Evolutionary conservation across 163 green algal genomes (phyloP), one percentile per base, ranked within the genome.

Genomic region (Chlorella variabilis): DNA sequence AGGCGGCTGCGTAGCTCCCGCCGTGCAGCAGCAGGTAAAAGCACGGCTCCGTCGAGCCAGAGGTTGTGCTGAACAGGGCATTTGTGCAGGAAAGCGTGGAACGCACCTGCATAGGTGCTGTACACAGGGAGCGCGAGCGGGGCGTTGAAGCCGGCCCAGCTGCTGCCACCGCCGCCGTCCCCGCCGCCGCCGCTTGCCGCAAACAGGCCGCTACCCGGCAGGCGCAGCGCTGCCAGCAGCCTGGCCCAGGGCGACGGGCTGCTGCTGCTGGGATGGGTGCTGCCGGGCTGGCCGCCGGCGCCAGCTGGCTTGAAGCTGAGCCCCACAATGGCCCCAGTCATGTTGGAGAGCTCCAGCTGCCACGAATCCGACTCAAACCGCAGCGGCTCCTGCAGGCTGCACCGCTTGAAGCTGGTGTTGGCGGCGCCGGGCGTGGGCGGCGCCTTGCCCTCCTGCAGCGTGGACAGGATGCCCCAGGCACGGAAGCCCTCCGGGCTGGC

Each of bases 81-180:
- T 54, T 11, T 54, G 45, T 54, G 45, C 45, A 54, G n/a, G n/a
- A n/a, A 36, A 2, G 20, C 68, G 6, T 31, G 17, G 25, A 3
- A 75, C 17, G 38, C 38, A 54, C 71, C 31, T 45, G 56, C 83
- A 75, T 86, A 89, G 11, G 77, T 84, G 75, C 71, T 84, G 69
- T 90, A 90, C 34, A 87, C 38, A 2, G 83, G 63, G n/a, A 81
- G 59, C 5, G 63, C 77, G 68, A 87, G 59, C 1, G 81, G 77
- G 25, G 77, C 36, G 38, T 84, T 27, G 8, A 49, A 31, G 77
- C 33, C 66, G 36, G 84, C 75, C 75, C 75, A 89, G 71, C 83
- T 48, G 2, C 41, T 29, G 71, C 71, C 34, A 33, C 15, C 27
- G 4, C 25, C 45, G 17, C 48, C 13, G 0, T 29, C n/a, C 33